phyloP scores from a whole-genome alignment of 805 yeast species.

The Schwanniomyces pseudopolymorphus region DNA sequence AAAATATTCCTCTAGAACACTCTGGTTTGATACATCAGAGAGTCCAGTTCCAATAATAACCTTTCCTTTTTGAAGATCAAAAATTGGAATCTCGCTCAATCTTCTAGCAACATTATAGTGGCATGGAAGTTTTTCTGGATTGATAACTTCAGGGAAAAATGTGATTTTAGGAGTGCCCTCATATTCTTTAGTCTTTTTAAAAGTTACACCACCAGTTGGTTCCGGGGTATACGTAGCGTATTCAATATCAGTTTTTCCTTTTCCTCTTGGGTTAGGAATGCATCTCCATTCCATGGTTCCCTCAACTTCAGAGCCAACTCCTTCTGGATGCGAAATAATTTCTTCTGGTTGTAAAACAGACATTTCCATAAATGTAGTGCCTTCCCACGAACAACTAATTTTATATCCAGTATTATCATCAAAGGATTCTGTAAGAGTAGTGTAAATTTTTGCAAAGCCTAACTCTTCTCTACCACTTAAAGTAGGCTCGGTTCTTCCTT shows the following conservation, averaged over 20 bases:
- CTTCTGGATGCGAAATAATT: neutral
- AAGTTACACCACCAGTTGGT: slow-evolving; percentile 1
- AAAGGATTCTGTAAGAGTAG: neutral
- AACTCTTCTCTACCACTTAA: slow-evolving; percentile 2
- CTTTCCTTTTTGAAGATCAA: neutral
- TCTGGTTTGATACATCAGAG: neutral
- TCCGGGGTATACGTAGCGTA: slow-evolving; percentile 1
- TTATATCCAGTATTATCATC: neutral
- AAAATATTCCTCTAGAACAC: neutral
- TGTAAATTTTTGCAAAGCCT: slow-evolving; percentile 1
- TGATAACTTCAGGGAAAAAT: neutral
- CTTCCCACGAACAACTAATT: neutral
- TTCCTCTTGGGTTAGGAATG: neutral
- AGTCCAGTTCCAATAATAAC: neutral
- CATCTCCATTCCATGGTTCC: slow-evolving; percentile 2
- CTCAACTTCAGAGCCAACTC: neutral
- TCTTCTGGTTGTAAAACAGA: neutral
- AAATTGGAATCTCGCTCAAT: neutral
- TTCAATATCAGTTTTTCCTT: slow-evolving; percentile 1
- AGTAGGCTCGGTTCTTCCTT: slow-evolving; percentile 1
- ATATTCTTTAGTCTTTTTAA: neutral
- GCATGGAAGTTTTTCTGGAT: slow-evolving; percentile 1
- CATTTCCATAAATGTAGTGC: slow-evolving; percentile 1
- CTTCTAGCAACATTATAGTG: slow-evolving; percentile 1
- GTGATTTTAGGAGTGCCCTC: neutral